Conservation (phyloP, 2,329 filamentous ascomycete species). For the Penicillium hesseltinei region DNA sequence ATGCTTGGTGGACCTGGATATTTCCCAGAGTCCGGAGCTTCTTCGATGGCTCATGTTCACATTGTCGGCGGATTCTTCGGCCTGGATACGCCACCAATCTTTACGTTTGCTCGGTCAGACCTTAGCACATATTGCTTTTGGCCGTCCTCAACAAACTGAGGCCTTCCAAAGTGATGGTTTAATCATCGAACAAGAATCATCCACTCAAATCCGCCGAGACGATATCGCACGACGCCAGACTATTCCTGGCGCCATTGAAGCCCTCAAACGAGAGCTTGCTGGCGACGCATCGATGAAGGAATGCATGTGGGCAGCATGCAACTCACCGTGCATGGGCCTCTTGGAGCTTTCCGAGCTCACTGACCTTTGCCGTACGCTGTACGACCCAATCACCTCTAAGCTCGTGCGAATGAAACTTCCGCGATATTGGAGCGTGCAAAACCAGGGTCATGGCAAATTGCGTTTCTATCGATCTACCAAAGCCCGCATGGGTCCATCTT, state of each 20-base stretch:
- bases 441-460: constrained; percentile 50
- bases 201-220: constrained; percentile 51
- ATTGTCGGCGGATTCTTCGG: constrained; percentile 57
- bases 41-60: constrained; percentile 58
- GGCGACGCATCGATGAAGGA: constrained; percentile 51
- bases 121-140: constrained; percentile 59
- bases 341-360: constrained; percentile 57
- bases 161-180: constrained; percentile 43
- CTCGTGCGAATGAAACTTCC: constrained; percentile 55
- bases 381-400: constrained; percentile 51
- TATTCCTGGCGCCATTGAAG: constrained; percentile 58
- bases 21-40: constrained; percentile 52
- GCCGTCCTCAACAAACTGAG: constrained; percentile 42
- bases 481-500: constrained; percentile 36
- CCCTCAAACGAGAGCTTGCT: constrained; percentile 54
- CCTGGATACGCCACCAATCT: constrained; percentile 56
- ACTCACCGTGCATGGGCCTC: constrained; percentile 50
- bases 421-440: constrained; percentile 55
- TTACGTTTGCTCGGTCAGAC: constrained; percentile 54
- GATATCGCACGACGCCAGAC: constrained; percentile 56
- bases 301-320: constrained; percentile 57
- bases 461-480: constrained; percentile 42
- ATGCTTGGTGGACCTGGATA: constrained; percentile 56
- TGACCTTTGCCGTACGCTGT: constrained; percentile 58
- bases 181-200: constrained; percentile 58